phyloP scores from a whole-genome alignment of 2,329 filamentous ascomycete species.

The Pyrenochaeta sp. region DNA sequence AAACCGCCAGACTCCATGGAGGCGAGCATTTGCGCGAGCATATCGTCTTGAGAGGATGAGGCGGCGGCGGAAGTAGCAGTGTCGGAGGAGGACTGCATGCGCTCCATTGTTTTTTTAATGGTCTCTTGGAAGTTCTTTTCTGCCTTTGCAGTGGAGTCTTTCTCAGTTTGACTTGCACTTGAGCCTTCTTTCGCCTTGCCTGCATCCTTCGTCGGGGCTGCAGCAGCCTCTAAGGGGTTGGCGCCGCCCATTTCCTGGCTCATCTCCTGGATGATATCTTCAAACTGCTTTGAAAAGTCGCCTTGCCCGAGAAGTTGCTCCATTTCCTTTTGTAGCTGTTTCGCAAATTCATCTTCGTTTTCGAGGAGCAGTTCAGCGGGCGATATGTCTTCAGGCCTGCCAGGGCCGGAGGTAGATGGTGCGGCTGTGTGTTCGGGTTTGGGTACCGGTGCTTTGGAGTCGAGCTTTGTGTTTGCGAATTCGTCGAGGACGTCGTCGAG shows the following conservation, averaged over 20 bases:
- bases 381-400: slow-evolving; percentile 44
- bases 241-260: slow-evolving; percentile 50
- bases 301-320: slow-evolving; percentile 77
- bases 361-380: slow-evolving; percentile 42
- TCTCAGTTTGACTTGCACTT: slow-evolving; percentile 14
- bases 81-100: slow-evolving; percentile 89
- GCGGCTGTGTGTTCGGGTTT: slow-evolving; percentile 41
- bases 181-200: slow-evolving; percentile 13
- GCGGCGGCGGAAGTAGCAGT: slow-evolving; percentile 81
- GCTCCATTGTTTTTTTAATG: slow-evolving; percentile 92
- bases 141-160: slow-evolving; percentile 46
- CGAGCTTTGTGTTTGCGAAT: slow-evolving; percentile 74
- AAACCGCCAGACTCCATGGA: slow-evolving; percentile 75
- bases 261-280: slow-evolving; percentile 78
- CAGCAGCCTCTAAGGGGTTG: slow-evolving; percentile 25
- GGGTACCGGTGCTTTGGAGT: slow-evolving; percentile 54
- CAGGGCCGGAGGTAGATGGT: slow-evolving; percentile 51
- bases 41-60: slow-evolving; percentile 72
- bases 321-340: slow-evolving; percentile 91
- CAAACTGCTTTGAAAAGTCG: slow-evolving; percentile 81
- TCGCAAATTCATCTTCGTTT: slow-evolving; percentile 76
- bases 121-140: slow-evolving; percentile 88
- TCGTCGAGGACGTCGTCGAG: slow-evolving; percentile 95
- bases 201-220: slow-evolving; percentile 30
- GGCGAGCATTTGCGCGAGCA: slow-evolving; percentile 91